phyloP scores from a whole-genome alignment of 176 grass and related monocot genomes.

The Aegilops speltoides region DNA sequence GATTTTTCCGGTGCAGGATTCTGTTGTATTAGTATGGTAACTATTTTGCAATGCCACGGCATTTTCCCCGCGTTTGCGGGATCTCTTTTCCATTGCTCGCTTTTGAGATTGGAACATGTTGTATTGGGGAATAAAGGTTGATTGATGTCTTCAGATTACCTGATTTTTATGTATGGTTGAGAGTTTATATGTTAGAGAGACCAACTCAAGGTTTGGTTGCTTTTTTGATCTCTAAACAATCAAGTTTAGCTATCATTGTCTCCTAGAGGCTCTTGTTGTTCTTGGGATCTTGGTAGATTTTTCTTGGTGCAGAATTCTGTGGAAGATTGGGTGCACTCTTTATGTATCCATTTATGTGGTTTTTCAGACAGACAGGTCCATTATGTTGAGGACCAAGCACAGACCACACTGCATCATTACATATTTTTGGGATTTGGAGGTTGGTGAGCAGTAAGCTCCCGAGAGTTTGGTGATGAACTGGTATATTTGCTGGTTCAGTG shows the following conservation, averaged over 20 bases:
- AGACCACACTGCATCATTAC: neutral
- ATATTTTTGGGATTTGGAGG: neutral
- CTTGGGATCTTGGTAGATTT: neutral
- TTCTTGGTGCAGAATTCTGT: neutral
- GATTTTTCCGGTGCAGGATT: neutral
- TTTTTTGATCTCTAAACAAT: neutral
- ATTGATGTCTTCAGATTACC: neutral
- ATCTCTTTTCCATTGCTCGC: neutral
- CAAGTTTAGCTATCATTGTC: neutral
- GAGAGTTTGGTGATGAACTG: neutral
- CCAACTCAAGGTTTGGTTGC: constrained; percentile 8
- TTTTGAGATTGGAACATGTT: constrained; percentile 31
- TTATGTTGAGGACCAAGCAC: neutral
- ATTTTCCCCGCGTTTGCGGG: no score
- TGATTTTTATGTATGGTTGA: neutral
- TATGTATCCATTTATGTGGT: neutral
- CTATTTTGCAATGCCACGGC: no score
- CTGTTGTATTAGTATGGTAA: neutral
- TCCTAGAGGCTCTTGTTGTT: neutral
- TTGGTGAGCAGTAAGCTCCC: constrained; percentile 21
- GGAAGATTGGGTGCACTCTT: neutral
- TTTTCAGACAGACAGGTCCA: neutral
- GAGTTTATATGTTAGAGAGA: neutral
- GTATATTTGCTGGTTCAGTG: constrained; percentile 10
- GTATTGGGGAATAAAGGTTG: constrained; percentile 41